Evolutionary conservation across 164 flowering plant genomes (phyloP), one percentile per base, ranked within the genome.

Genomic region (Berberis thunbergii): DNA sequence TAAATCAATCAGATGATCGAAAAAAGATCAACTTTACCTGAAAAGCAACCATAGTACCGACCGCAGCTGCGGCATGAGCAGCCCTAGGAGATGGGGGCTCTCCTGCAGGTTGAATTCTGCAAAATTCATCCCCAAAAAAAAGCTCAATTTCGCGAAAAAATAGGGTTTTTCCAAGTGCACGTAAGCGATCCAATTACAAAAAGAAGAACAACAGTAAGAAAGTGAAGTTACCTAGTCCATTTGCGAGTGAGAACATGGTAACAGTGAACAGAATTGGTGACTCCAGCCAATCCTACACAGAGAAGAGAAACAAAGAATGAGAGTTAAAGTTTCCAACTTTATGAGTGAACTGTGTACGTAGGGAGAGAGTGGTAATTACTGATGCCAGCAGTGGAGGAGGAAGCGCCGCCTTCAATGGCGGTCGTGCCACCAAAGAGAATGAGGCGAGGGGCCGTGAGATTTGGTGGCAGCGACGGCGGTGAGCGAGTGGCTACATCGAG

Each of bases 11-110:
- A 26, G 26, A 26, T 26, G 26, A 26, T 26, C 26, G 26, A 26
- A 26, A 26, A 26, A 26, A 26, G 26, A 26, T 26, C 26, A 26
- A 26, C 26, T 26, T 26, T 70, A 95, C 99, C 97, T 95, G 99
- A 75, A 95, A 91, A 6, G 89, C 99, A 63, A 95, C 99, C 97
- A 95, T 95, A 10, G 97, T 89, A 2, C 99, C 97, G 41, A 95
- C 97, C 5, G 94, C 87, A 57, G 97, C 89, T 0, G 97, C 97
- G 1, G 97, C 87, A 71, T 95, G 99, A 2, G 99, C 99, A 45
- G 99, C 99, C 79, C 99, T 80, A 41, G 92, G 96, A 7, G 99
- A 95, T 0, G 99, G 99, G 7, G 99, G 97, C n/a, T 95, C 97
- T 7, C 99, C 99, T 0, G 83, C 83, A 0, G 99, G 94, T 54